Conservation (phyloP, 1,284 basidiomycete species). For the Pseudozyma tsukubaensis region DNA sequence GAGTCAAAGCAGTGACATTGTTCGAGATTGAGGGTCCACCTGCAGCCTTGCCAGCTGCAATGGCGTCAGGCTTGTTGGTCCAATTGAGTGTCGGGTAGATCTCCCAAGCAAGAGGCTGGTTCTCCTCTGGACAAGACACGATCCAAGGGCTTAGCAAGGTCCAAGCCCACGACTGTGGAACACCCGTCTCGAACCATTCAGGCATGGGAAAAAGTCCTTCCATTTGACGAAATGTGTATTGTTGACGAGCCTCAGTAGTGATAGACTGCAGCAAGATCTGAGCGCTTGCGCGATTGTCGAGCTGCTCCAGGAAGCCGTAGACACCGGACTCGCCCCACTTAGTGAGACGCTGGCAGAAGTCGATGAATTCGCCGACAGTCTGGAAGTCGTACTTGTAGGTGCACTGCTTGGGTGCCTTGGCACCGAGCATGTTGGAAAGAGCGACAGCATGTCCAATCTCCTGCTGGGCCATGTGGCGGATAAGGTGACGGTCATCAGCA, state of each 20-base stretch:
- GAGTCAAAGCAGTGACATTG: slow-evolving; percentile 54
- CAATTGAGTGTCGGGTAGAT: slow-evolving; percentile 58
- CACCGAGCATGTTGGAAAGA: slow-evolving; percentile 55
- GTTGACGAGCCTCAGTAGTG: slow-evolving; percentile 57
- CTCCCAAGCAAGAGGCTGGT: slow-evolving; percentile 48
- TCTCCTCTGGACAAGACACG: slow-evolving; percentile 45
- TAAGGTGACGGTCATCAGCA: slow-evolving; percentile 46
- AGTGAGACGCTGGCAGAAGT: slow-evolving; percentile 53
- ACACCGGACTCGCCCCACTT: slow-evolving; percentile 59
- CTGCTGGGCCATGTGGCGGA: slow-evolving; percentile 56
- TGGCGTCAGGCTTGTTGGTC: slow-evolving; percentile 49
- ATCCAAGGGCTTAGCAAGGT: slow-evolving; percentile 55
- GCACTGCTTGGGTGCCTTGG: slow-evolving; percentile 51
- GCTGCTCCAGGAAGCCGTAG: slow-evolving; percentile 51
- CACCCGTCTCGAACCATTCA: slow-evolving; percentile 59
- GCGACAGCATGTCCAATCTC: slow-evolving; percentile 57
- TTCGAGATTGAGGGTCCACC: slow-evolving; percentile 52
- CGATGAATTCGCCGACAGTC: slow-evolving; percentile 50
- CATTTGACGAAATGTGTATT: slow-evolving; percentile 52
- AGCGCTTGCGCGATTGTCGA: slow-evolving; percentile 54
- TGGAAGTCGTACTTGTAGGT: slow-evolving; percentile 52
- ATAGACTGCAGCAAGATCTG: slow-evolving; percentile 58
- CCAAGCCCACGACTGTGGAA: slow-evolving; percentile 60
- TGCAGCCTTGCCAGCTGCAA: slow-evolving; percentile 40
- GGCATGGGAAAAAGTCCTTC: slow-evolving; percentile 50